Evolutionary conservation across 148 eudicot species (phyloP).

Genomic region (Camellia japonica): DNA sequence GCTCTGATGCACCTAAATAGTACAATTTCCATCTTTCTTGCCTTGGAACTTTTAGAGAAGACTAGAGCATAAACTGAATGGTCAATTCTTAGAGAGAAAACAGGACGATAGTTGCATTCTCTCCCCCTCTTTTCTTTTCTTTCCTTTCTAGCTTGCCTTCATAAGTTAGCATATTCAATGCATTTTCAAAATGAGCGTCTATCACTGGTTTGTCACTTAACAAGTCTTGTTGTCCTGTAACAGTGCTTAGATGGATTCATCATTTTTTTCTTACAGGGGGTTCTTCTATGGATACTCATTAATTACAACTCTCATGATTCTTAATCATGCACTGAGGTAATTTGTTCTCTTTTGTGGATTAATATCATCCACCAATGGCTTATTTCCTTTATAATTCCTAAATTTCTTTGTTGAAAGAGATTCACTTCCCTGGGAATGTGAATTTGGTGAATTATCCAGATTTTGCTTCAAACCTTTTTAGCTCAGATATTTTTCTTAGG

Average conservation of each 20-base stretch:
- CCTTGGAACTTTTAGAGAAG: background rate
- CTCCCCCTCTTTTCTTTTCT: background rate
- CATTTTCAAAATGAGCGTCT: background rate
- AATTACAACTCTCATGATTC: constrained; percentile 84
- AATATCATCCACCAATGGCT: background rate
- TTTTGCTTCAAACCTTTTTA: background rate
- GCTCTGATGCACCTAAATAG: background rate
- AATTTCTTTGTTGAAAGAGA: background rate
- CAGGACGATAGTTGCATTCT: background rate
- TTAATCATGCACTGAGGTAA: constrained; percentile 96
- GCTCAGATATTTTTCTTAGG: background rate
- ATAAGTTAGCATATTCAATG: background rate
- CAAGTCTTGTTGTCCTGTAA: background rate
- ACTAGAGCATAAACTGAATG: background rate
- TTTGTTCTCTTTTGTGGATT: background rate
- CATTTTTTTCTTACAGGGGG: constrained; percentile 53
- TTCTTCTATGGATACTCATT: constrained; percentile 93
- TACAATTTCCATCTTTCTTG: background rate
- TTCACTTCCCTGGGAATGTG: background rate
- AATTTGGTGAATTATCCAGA: background rate
- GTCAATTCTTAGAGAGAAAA: background rate
- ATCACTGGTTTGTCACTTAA: background rate
- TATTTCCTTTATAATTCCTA: background rate
- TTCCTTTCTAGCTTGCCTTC: background rate
- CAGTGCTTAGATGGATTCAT: background rate